These are phyloP conservation scores for Rhododendron griersonianum DNA, from an alignment of 148 eudicot genomes.

Conservation along the genomic window DNA sequence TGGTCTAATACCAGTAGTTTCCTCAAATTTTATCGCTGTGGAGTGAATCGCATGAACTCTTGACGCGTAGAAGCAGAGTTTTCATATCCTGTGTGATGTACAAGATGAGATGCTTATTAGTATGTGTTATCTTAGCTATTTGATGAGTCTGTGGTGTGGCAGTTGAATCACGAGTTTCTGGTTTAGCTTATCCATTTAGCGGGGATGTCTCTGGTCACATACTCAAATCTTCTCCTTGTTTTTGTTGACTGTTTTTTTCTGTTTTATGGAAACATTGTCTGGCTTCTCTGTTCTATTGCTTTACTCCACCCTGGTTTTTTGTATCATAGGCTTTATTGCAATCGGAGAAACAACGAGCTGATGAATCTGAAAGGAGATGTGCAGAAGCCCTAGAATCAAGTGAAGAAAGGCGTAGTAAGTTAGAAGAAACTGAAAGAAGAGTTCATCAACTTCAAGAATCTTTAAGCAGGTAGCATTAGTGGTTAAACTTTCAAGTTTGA, in stretches of 20 bases:
- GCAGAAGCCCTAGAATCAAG: constrained; percentile 60
- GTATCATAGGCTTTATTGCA: constrained; percentile 52
- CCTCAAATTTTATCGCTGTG: not conserved
- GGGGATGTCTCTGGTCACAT: not conserved
- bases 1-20: not conserved
- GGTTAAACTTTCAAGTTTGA: not conserved
- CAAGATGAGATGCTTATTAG: not conserved
- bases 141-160: not conserved
- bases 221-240: constrained; percentile 1
- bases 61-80: not conserved
- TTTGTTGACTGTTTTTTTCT: not conserved
- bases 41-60: not conserved
- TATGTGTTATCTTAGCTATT: not conserved
- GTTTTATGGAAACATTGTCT: not conserved
- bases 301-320: not conserved
- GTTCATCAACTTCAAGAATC: constrained; percentile 87
- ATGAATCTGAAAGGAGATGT: constrained; percentile 67
- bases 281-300: constrained; percentile 1
- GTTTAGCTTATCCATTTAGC: not conserved
- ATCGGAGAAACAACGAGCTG: constrained; percentile 68
- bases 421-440: constrained; percentile 91
- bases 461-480: constrained; percentile 57
- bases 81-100: too few relatives aligned
- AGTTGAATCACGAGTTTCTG: not conserved
- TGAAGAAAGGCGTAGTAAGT: constrained; percentile 63